A percentile compares a stretch with the other conserved stretches of the same genome.
phyloP scores from a whole-genome alignment of 768 basidiomycete species.

The Dioszegia crocea region DNA sequence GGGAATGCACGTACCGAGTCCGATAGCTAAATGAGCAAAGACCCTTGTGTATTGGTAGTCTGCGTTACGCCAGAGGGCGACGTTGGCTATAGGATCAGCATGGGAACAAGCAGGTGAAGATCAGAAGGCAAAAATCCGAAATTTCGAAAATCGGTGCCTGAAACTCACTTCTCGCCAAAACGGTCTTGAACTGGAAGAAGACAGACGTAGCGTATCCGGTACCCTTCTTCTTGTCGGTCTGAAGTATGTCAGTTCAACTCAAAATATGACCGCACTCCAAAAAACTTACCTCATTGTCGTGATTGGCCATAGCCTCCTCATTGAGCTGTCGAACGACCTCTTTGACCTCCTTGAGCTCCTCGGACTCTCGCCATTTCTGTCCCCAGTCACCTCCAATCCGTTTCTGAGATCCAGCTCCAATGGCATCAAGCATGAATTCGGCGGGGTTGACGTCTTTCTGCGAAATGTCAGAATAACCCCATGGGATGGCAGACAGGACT shows the following conservation, averaged over 20 bases:
- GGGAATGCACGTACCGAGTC: no score
- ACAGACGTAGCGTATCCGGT: conserved; percentile 60
- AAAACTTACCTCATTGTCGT: conserved; percentile 15
- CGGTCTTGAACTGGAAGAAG: conserved; percentile 66
- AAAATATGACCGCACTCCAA: no score
- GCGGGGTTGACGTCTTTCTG: conserved; percentile 65
- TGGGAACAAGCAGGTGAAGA: not conserved
- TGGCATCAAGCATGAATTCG: conserved; percentile 56
- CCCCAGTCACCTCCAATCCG: conserved; percentile 75
- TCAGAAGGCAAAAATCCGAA: no score
- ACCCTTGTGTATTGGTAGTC: conserved; percentile 80
- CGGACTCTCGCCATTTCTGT: conserved; percentile 73
- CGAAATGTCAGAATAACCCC: not conserved
- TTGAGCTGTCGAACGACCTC: conserved; percentile 55
- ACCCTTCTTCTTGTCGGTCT: conserved; percentile 9
- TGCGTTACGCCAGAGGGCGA: conserved; percentile 74
- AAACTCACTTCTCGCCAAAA: conserved; percentile 57
- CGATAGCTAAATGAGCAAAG: not conserved
- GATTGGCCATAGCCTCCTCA: conserved; percentile 31
- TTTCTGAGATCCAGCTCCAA: conserved; percentile 62
- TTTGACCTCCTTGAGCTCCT: conserved; percentile 55
- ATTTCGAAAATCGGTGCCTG: no score
- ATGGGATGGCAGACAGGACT: not conserved
- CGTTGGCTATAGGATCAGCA: conserved; percentile 1
- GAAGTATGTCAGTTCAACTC: not conserved